Percentiles rank a stretch among this genome's conserved stretches.
These are phyloP conservation scores for Citropsis articulata DNA, from an alignment of 345 rosid species.

Conservation along the genomic window DNA sequence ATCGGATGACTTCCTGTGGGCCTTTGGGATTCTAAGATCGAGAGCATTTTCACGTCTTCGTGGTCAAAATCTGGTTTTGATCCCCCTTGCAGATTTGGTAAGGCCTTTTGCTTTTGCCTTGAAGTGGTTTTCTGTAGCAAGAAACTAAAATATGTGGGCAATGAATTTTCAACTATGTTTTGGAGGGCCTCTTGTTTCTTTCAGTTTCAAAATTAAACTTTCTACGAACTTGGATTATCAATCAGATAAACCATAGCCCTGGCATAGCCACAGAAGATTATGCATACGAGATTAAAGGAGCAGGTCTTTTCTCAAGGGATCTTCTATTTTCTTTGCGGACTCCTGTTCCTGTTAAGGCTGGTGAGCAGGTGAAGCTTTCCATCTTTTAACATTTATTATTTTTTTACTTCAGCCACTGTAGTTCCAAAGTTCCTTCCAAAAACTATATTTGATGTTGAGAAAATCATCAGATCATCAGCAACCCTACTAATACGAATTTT, in stretches of 20 bases:
- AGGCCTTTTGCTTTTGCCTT: constrained; percentile 12
- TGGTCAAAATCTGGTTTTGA: constrained; percentile 80
- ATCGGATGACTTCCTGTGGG: constrained; percentile 76
- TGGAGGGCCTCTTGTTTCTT: background rate
- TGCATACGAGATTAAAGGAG: constrained; percentile 95
- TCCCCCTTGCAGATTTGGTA: constrained; percentile 94
- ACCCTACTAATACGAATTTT: background rate
- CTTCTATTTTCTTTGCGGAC: constrained; percentile 79
- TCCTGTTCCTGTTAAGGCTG: constrained; percentile 78
- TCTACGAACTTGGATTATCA: constrained; percentile 8
- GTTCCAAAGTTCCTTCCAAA: background rate
- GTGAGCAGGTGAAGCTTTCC: constrained; percentile 65
- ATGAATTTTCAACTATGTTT: background rate
- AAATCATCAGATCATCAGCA: background rate
- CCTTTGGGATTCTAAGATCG: constrained; percentile 83
- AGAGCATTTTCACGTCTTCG: constrained; percentile 88
- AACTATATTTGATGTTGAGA: background rate
- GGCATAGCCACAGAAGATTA: constrained; percentile 67
- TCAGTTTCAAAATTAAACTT: constrained; percentile 13
- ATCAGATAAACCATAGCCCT: constrained; percentile 84
- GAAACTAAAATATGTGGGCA: background rate
- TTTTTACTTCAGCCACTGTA: background rate
- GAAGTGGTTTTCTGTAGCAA: constrained; percentile 2
- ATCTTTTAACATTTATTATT: constrained; percentile 17
- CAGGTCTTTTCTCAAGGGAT: constrained; percentile 84